Base-by-base conservation (phyloP, 139 green algal species). In the Pleodorina starrii region DNA sequence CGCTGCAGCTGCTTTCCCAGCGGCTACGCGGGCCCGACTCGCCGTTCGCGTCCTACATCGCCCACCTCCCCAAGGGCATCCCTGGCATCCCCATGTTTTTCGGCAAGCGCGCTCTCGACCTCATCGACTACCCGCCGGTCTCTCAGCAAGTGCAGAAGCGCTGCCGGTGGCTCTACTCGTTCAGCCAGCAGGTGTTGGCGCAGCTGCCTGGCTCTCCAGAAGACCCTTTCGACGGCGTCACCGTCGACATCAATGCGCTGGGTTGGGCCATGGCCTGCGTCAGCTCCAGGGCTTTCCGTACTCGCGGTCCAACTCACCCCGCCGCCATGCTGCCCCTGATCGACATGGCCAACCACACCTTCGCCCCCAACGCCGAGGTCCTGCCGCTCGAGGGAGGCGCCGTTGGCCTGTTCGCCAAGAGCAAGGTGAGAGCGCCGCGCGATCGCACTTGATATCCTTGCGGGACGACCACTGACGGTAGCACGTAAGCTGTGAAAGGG, bases 11-110 rank as follows among this genome's bases (percentile, higher is more conserved):
- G 21, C 43, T 95, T 23, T 75, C 40, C 21, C 69, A 76, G 0
- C 73, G 86, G 16, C 63, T 50, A 2, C 77, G 54, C 10, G 96
- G 94, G 21, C 27, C 90, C 0, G 48, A 72, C 21, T 94, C 87
- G 35, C 46, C 43, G 9, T 97, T 96, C 60, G 71, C 76, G 0
- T 40, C 91, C 0, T 98, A 98, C 91, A 92, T 98, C 38, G 12
- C 59, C 40, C 78, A 93, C 63, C 92, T 98, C 42, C 96, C 96
- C 29, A 66, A 91, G 7, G 95, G 88, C 7, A 73, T 98, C 29
- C 57, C 89, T 5, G 96, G 96, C 35, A 84, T 98, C 43, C 96
- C 96, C 25, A 95, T 98, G 83, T 98, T 98, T 85, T 98, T 95
- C 42, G 32, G 54, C 19, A 44, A 80, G 1, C 81, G 93, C 5